Evolutionary conservation across 352 stramenopile genomes (phyloP), one percentile per base, ranked within the genome.

Genomic region (Globisporangium acanthophoron): DNA sequence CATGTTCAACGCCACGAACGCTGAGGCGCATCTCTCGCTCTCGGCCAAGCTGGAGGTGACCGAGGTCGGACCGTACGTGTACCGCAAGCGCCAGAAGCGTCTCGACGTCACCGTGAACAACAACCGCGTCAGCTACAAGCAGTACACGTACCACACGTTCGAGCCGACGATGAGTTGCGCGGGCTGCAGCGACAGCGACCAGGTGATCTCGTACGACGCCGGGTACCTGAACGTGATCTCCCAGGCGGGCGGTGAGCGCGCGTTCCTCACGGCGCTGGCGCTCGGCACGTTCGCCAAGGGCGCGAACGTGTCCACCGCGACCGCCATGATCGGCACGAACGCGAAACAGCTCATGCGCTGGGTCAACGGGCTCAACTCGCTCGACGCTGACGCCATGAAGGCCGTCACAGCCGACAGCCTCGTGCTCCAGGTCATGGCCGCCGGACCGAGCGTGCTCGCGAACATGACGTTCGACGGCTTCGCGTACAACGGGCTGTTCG

Each of bases 1-100:
- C 60, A 77, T 89, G 74, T 74, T 90, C 59, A 92, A 92, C 69
- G 80, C 78, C 50, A 90, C 78, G 58, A 92, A 90, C 69, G 76
- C 79, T 27, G 74, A 88, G 58, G 76, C 67, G 3, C 79, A 80
- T 49, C 59, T 92, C 3, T 60, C 66, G 40, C 71, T 62, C 35
- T 72, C 69, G 43, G 61, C 59, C 51, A 90, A 85, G 61, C 69
- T 92, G 33, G 52, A 81, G 64, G 65, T 92, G 18, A 62, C 71
- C 44, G 79, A 92, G 56, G 71, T 90, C 44, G 82, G 82, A 0
- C 79, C 79, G 40, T 92, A 92, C 67, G 66, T 76, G 31, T 92
- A 90, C 65, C 78, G 82, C 29, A 71, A 77, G 12, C 78, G 70
- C 47, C 61, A 88, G 64, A 74, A 85, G 48, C 79, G 78, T 56